Base-by-base conservation (phyloP, 306 rosid genomes). In the Medicago ruthenica region DNA sequence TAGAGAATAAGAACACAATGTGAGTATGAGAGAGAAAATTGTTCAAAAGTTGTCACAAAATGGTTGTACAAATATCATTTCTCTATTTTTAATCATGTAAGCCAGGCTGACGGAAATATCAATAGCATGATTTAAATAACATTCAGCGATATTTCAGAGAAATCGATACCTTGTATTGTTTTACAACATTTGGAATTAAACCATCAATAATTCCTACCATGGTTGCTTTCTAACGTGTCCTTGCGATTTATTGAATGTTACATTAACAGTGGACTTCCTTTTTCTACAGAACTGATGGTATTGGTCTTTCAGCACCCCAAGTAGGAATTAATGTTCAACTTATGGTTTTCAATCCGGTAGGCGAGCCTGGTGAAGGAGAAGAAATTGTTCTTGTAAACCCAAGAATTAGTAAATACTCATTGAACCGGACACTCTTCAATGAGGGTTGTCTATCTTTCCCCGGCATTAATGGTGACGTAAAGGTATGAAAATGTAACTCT, bases 281-380 rank as follows among this genome's bases (percentile, higher is more conserved):
- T 81, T 77, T 85, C 75, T 61, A 34, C 93, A 94, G 97, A 84
- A 95, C 98, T 50, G 93, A 95, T 74, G 98, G 98, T 18, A 90
- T 95, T 77, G 98, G 98, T 76, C 97, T 95, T 70, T 87, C 96
- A 3, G 97, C 98, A 37, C 98, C 98, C 51, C 97, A 95, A 88
- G 96, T 95, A 9, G 98, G 98, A 76, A 71, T 95, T 37, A 92
- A 90, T 85, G 89, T 90, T 68, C 96, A 82, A 85, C 97, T 95
- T 36, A 92, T 95, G 98, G 98, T 92, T 78, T 92, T 95, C 79
- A 95, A 89, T 74, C 90, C 96, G 4, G 91, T 80, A 40, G 98
- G 97, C 8, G 97, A 87, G 70, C 96, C 88, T 14, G 97, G 92
- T 22, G 89, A 89, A 78, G 98, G 97, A 70, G 97, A 92, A 76